Evolutionary conservation across 441 rosid genomes (phyloP), one percentile per base, ranked within the genome.

Genomic region (Flueggea neowawraea): DNA sequence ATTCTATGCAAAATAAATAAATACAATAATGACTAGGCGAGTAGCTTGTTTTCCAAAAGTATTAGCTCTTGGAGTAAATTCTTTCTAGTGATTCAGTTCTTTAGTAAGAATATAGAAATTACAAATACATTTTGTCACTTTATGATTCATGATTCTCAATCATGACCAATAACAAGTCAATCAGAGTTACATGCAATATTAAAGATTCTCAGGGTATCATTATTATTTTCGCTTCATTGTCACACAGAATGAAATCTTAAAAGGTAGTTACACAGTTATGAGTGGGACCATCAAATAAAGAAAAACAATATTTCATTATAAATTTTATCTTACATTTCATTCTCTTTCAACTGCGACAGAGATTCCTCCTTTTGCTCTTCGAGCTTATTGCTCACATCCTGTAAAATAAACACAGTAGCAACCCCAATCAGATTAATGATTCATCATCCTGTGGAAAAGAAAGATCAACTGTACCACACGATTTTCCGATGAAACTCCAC

Each of bases 331-430:
- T 82, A 93, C 98, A 80, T 93, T 68, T 90, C 98, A 73, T 93
- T 93, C 78, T 93, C 97, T 78, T 83, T 93, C 61, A 93, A 83
- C 75, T 88, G 94, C 31, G 89, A 31, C 63, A 90, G 86, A 66
- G 80, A 81, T 63, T 88, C 98, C 60, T 88, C 87, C 71, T 90
- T 93, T 78, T 90, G 97, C 73, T 86, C 91, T 22, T 87, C 98
- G 71, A 93, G 78, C 89, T 77, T 93, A 60, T 72, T 67, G 80
- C 90, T 90, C 71, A 90, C 97, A 66, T 90, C 98, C 97, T 93
- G 75, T 49, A 60, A 49, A 48, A 76, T 64, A 75, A 75, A 28
- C 65, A 64, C 33, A 48, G 13, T 16, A 55, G 45, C 44, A 55
- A 47, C 12, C 13, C 43, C 58, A 50, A 47, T 49, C 16, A 16